phyloP scores from a whole-genome alignment of 179 eudicot genomes.

The Silene coronaria region DNA sequence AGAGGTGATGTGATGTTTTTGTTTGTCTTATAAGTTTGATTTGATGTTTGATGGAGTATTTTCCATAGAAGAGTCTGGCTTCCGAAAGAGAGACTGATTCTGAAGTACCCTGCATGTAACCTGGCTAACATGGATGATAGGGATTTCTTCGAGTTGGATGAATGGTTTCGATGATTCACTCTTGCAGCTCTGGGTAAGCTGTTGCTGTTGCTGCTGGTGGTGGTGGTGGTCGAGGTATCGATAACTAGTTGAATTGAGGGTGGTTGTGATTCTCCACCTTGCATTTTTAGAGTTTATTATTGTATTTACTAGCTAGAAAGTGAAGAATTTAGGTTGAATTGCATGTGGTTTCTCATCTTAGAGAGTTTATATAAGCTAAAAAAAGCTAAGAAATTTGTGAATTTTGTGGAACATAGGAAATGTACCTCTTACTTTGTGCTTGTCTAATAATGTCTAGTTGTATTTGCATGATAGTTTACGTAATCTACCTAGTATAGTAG shows the following conservation, averaged over 20 bases:
- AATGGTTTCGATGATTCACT: background rate
- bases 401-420: background rate
- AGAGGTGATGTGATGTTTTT: slow-evolving; percentile 18
- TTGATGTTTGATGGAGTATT: slow-evolving; percentile 32
- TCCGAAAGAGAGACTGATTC: slow-evolving; percentile 58
- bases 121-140: slow-evolving; percentile 30
- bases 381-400: slow-evolving; percentile 16
- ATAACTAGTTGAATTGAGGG: slow-evolving; percentile 37
- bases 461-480: slow-evolving; percentile 22
- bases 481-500: slow-evolving; percentile 8
- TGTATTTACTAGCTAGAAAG: background rate
- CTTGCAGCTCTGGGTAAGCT: background rate
- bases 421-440: background rate
- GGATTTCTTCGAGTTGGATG: slow-evolving; percentile 20
- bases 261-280: slow-evolving; percentile 24
- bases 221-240: slow-evolving; percentile 27
- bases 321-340: background rate
- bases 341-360: background rate
- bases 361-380: slow-evolving; percentile 23
- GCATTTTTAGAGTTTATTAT: slow-evolving; percentile 14
- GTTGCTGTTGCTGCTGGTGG: background rate
- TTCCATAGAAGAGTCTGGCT: slow-evolving; percentile 65
- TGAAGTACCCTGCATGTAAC: slow-evolving; percentile 73
- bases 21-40: background rate
- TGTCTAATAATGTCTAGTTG: slow-evolving; percentile 8